Evolutionary conservation across 805 yeast genomes (phyloP).

Genomic region (Wickerhamomyces kurtzmanii): DNA sequence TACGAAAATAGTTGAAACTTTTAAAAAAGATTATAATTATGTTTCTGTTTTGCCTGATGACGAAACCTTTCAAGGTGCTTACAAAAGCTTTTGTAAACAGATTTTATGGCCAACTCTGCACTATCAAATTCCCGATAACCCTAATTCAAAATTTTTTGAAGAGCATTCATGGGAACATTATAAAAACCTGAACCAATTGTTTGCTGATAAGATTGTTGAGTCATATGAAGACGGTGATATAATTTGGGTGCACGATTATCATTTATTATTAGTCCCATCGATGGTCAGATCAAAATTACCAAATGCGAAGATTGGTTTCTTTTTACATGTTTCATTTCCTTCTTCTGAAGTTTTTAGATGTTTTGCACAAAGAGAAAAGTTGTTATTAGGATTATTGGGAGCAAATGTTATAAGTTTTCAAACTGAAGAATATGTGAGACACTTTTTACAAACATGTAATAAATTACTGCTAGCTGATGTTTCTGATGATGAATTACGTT

Average conservation of each 20-base stretch:
- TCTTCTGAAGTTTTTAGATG: conserved; percentile 93
- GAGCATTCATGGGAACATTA: conserved; percentile 92
- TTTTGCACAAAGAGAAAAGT: conserved; percentile 72
- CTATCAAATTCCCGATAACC: conserved; percentile 92
- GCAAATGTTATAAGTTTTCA: conserved; percentile 87
- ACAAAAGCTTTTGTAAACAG: conserved; percentile 85
- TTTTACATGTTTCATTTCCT: conserved; percentile 90
- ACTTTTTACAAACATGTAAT: conserved; percentile 85
- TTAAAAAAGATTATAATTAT: conserved; percentile 41
- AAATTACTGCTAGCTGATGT: conserved; percentile 78
- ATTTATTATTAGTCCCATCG: conserved; percentile 74
- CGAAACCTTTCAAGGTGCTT: conserved; percentile 79
- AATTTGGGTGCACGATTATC: conserved; percentile 94
- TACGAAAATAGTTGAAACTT: conserved; percentile 36
- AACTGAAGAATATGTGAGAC: conserved; percentile 87
- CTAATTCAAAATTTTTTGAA: conserved; percentile 88
- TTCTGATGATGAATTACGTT: conserved; percentile 50
- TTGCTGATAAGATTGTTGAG: conserved; percentile 68
- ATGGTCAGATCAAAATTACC: conserved; percentile 75
- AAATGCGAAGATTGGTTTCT: conserved; percentile 81
- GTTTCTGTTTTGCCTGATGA: conserved; percentile 70
- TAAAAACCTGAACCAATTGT: conserved; percentile 58
- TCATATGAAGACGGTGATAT: conserved; percentile 66
- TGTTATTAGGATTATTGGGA: conserved; percentile 78
- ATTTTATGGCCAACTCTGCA: conserved; percentile 93